Base-by-base conservation (phyloP, 805 yeast species). In the Yarrowia yakushimensis region DNA sequence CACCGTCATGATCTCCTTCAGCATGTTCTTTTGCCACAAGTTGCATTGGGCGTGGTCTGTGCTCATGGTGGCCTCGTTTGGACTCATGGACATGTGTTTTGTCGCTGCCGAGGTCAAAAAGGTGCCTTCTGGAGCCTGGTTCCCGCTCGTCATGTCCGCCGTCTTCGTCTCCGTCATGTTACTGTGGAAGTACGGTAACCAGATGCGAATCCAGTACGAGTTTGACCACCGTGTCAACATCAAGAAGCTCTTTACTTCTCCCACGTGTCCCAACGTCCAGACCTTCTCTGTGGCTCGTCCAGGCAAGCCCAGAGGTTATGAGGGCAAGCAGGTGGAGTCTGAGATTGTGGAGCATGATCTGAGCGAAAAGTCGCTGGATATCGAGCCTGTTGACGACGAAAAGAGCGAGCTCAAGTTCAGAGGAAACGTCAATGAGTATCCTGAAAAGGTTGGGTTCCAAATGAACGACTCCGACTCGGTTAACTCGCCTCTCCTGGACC, bases 121-220 rank as follows among this genome's bases (percentile, higher is more conserved):
- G 69, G 78, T 83, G 4, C 78, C 80, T 0, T 82, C 80, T 65
- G 87, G 86, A 34, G 87, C 86, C 3, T 83, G 87, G 87, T 82
- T 83, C 67, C 83, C 87, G 1, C 70, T 83, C 27, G 43, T 64
- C 15, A 55, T 64, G 36, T 42, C 63, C 4, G 59, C 62, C 15
- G 63, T 64, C 12, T 45, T 65, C 30, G 36, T 55, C 28, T 13
- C 48, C 17, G 18, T 55, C 37, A 55, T 55, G 61, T 15, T 55
- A 30, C 39, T 55, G 22, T 55, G 61, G 61, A 39, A 30, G 36
- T 55, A 41, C 48, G 61, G 61, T 6, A 55, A 55, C 39, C 34
- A 25, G 30, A 25, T 27, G 30, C 61, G 61, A 15, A 18, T 55
- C 17, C 20, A 20, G 30, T 55, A 55, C 31, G 61, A 55, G 48